A percentile compares a stretch with the other conserved stretches of the same genome.
Evolutionary conservation across 192 early-diverging fungal species (phyloP).

Genomic region (Entomortierella beljakovae): DNA sequence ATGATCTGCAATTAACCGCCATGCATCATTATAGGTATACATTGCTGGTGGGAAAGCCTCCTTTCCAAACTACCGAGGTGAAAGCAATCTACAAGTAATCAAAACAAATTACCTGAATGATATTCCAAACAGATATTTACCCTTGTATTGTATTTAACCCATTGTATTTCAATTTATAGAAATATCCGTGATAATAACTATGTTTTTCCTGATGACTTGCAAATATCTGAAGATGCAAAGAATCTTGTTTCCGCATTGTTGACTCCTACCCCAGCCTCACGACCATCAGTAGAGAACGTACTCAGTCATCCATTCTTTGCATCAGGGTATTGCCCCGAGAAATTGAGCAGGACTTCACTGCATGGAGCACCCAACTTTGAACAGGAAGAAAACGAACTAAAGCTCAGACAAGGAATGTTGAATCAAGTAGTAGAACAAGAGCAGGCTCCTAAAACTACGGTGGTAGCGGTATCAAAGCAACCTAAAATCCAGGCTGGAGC

Average conservation of each 20-base stretch:
- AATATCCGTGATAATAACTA: conserved; percentile 68
- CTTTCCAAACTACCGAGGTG: conserved; percentile 87
- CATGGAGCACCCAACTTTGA: conserved; percentile 26
- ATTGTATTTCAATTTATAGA: conserved; percentile 3
- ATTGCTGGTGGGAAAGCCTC: conserved; percentile 87
- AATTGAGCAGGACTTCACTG: conserved; percentile 16
- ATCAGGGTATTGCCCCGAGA: conserved; percentile 26
- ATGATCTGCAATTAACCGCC: background rate
- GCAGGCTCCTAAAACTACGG: background rate
- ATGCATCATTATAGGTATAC: conserved; percentile 71
- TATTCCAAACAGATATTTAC: too few relatives aligned
- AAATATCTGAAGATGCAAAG: conserved; percentile 71
- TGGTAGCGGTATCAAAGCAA: too few relatives aligned
- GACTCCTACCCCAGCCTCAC: conserved; percentile 53
- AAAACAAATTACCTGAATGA: too few relatives aligned
- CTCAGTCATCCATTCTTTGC: conserved; percentile 53
- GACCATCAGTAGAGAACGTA: conserved; percentile 49
- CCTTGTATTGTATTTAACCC: background rate
- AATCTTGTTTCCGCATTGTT: conserved; percentile 78
- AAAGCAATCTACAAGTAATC: conserved; percentile 81
- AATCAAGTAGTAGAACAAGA: background rate
- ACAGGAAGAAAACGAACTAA: conserved; percentile 15
- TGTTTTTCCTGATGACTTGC: conserved; percentile 75
- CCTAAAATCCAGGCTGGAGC: too few relatives aligned
- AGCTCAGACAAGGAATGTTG: background rate